Evolutionary conservation across 129 eudicot genomes (phyloP), one percentile per base, ranked within the genome.

Genomic region (Flaveria ramosissima): DNA sequence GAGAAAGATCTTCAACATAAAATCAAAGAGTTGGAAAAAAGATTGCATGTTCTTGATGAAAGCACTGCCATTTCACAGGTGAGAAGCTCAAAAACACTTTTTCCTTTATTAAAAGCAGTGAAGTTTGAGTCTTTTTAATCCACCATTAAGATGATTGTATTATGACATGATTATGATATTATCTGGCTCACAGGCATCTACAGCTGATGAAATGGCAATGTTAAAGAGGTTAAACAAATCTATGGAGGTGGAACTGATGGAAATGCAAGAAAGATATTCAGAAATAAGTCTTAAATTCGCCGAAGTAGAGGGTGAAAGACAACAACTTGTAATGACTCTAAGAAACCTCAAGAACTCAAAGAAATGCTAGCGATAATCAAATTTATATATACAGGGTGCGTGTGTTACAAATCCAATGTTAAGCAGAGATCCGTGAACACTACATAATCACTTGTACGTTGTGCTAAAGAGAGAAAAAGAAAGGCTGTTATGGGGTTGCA

Each of bases 231-330:
- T 74, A 79, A 91, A 91, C 76, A 75, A 77, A 52, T 77, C 83
- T 7, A 91, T 89, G 97, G 98, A 94, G 85, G 81, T 16, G 24
- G 98, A 94, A 70, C 74, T 94, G 71, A 77, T 86, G 84, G 96
- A 94, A 73, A 94, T 94, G 97, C 98, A 94, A 81, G 93, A 84
- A 80, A 89, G 97, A 80, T 94, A 94, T 81, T 91, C 99, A 48
- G 96, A 94, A 63, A 91, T 89, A 79, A 94, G 99, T 83, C 96
- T 94, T 15, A 94, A 89, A 73, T 94, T 94, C 79, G 99, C 99
- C 8, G 99, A 94, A 89, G 99, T 94, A 13, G 99, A 94, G 66
- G 97, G 97, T 36, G 97, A 94, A 87, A 78, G 99, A 57, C 99
- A 94, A 79, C 81, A 85, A 63, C 97, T 94, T 27, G 90, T 89